Evolutionary conservation across 148 eudicot genomes (phyloP).

Genomic region (Chenopodium suecicum): DNA sequence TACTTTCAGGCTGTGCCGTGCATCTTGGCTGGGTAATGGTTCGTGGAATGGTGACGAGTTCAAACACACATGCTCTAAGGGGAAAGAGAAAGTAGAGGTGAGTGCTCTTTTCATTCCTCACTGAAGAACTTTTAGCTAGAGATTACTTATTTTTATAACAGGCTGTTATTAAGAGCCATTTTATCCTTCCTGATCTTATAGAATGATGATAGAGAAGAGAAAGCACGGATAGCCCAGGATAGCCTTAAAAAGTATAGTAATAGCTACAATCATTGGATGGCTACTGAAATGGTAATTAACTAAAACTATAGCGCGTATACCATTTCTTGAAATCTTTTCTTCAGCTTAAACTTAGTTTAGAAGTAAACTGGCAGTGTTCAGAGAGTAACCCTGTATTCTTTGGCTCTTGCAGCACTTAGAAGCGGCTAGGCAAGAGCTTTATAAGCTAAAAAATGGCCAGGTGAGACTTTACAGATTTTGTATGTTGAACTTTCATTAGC

Average conservation of each 20-base stretch:
- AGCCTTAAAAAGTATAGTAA: background rate
- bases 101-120: background rate
- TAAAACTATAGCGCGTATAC: background rate
- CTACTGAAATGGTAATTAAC: slow-evolving; percentile 12
- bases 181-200: slow-evolving; percentile 8
- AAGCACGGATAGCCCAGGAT: background rate
- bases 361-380: background rate
- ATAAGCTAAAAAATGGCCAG: background rate
- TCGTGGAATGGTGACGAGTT: slow-evolving; percentile 6
- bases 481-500: background rate
- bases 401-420: background rate
- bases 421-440: background rate
- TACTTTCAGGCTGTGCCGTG: slow-evolving; percentile 22
- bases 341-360: background rate
- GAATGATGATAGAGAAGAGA: background rate
- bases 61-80: slow-evolving; percentile 13
- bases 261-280: background rate
- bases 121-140: background rate
- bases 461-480: background rate
- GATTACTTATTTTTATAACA: background rate
- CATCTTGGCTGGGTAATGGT: slow-evolving; percentile 16
- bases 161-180: background rate
- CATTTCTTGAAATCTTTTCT: background rate
- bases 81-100: background rate
- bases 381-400: background rate